Base-by-base conservation (phyloP, 2,329 filamentous ascomycete genomes). In the Reticulascus tulasneorum region DNA sequence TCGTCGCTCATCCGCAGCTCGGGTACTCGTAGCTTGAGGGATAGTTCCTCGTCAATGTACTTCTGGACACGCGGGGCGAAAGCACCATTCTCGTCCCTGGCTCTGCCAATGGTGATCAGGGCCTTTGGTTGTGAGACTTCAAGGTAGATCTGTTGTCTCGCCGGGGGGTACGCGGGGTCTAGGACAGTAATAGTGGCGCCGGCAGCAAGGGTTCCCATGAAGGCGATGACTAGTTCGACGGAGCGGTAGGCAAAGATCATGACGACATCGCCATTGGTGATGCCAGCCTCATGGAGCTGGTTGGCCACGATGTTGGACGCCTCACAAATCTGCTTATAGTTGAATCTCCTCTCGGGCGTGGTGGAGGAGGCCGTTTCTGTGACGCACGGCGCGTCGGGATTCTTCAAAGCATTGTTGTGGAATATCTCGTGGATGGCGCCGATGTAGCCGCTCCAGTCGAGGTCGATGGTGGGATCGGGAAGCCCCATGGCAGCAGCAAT, bases 171-270 rank as follows among this genome's bases (percentile, higher is more conserved):
- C 20, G 76, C 74, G 17, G 89, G 90, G 56, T 95, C 89, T 15
- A 95, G 75, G 26, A 84, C 77, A 5, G 66, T 78, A 47, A 82
- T 67, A 6, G 74, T 82, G 29, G 75, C 75, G 40, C 81, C 82
- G 30, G 82, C 73, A 28, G 66, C 68, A 56, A 79, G 55, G 16
- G 73, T 75, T 41, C 89, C 90, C 86, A 95, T 94, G 35, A 89
- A 81, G 23, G 84, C 86, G 29, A 22, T 29, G 13, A 12, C 11
- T 3, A 31, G 12, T 18, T 17, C 21, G 15, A 19, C 19, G 38
- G 80, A 80, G 39, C 90, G 79, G 62, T 95, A 77, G 37, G 87
- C 87, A 55, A 82, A 96, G 45, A 93, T 86, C 86, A 95, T 94
- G 51, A 95, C 88, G 3, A 95, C 89, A 55, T 97, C 89, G 8